Evolutionary conservation across 2,329 filamentous ascomycete species (phyloP).

Genomic region (Alternaria metachromatica): DNA sequence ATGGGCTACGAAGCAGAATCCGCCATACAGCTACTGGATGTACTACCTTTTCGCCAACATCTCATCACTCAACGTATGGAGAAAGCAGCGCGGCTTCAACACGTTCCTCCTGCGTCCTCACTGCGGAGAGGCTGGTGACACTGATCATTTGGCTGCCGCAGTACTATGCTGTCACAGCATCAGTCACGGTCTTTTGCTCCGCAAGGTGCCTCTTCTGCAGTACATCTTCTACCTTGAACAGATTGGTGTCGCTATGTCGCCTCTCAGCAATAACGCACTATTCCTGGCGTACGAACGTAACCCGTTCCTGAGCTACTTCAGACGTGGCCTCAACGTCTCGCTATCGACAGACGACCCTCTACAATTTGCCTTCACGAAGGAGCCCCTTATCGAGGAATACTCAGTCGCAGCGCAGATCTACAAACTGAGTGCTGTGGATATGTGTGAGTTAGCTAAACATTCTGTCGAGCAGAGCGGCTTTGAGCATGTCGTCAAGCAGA

Average conservation of each 20-base stretch:
- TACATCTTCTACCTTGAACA: conserved; percentile 98
- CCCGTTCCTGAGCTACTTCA: conserved; percentile 94
- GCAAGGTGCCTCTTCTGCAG: conserved; percentile 92
- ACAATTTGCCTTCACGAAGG: conserved; percentile 98
- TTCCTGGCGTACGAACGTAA: conserved; percentile 98
- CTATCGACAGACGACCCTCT: conserved; percentile 95
- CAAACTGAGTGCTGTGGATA: conserved; percentile 94
- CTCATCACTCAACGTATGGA: conserved; percentile 87
- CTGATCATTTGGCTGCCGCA: conserved; percentile 91
- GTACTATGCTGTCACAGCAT: conserved; percentile 95
- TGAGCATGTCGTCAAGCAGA: conserved; percentile 84
- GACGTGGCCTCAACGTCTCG: conserved; percentile 91
- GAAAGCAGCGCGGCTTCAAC: conserved; percentile 91
- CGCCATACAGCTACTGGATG: conserved; percentile 98
- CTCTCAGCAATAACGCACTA: conserved; percentile 94
- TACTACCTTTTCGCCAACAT: conserved; percentile 98
- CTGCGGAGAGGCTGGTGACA: conserved; percentile 95
- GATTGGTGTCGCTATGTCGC: conserved; percentile 99
- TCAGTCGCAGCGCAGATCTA: conserved; percentile 98
- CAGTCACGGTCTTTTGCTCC: conserved; percentile 88
- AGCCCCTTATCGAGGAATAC: conserved; percentile 97
- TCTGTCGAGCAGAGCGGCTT: conserved; percentile 95
- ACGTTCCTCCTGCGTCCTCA: conserved; percentile 93
- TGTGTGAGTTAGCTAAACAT: conserved; percentile 97
- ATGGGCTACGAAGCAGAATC: conserved; percentile 93